These are phyloP conservation scores for Silene latifolia DNA, from an alignment of 148 eudicot species.

Conservation along the genomic window DNA sequence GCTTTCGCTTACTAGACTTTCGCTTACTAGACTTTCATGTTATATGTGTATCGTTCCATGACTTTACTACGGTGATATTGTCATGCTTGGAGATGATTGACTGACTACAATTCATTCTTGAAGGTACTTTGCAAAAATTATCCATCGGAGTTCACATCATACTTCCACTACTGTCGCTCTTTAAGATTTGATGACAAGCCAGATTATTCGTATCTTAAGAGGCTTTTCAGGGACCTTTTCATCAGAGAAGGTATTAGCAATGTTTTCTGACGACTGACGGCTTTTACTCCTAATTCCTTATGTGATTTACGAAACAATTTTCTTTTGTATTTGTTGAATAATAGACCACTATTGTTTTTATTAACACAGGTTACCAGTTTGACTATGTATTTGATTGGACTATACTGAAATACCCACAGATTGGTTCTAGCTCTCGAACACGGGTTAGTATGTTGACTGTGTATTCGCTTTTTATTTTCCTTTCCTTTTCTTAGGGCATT, in stretches of 20 bases:
- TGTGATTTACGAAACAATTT: neutral
- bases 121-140: conserved; percentile 86
- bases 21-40: too few species aligned
- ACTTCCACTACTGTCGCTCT: conserved; percentile 97
- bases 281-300: neutral
- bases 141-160: conserved; percentile 91
- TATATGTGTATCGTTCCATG: neutral
- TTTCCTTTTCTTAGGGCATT: neutral
- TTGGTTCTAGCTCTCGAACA: conserved; percentile 79
- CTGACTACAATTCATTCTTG: neutral
- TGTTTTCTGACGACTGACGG: neutral
- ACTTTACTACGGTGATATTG: neutral
- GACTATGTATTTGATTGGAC: conserved; percentile 99
- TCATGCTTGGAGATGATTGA: neutral
- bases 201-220: conserved; percentile 93
- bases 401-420: conserved; percentile 87
- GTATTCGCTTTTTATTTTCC: conserved; percentile 1
- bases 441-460: conserved; percentile 44
- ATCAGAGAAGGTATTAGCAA: conserved; percentile 76
- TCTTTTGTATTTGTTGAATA: neutral
- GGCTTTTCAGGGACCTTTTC: conserved; percentile 92
- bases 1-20: neutral
- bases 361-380: conserved; percentile 81
- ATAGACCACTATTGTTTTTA: neutral
- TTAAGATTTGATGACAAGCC: conserved; percentile 98